phyloP scores from a whole-genome alignment of 495 filamentous ascomycete genomes.

The Penicillium verhagenii region DNA sequence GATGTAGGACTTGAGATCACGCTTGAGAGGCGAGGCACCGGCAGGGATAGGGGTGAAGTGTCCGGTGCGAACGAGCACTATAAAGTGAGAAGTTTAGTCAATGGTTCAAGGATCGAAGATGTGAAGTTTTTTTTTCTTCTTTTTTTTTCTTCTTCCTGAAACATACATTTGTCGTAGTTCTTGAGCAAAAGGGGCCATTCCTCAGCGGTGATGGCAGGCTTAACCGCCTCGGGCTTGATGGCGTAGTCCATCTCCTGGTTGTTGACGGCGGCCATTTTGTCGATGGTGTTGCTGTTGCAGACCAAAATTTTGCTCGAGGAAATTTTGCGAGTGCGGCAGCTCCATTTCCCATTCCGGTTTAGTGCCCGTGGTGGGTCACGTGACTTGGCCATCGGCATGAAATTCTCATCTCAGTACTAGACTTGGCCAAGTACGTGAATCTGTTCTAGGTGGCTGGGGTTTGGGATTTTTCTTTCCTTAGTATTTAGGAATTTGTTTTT shows the following conservation, averaged over 20 bases:
- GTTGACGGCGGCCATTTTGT: constrained; percentile 59
- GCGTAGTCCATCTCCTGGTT: constrained; percentile 65
- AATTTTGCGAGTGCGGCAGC: constrained; percentile 42
- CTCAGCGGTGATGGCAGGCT: constrained; percentile 71
- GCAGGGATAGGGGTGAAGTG: constrained; percentile 93
- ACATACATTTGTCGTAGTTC: constrained; percentile 80
- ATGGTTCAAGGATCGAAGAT: constrained; percentile 14
- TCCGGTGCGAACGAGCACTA: constrained; percentile 82
- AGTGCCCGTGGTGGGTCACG: constrained; percentile 17
- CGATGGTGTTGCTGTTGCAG: constrained; percentile 23
- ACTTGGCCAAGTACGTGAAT: too few relatives aligned
- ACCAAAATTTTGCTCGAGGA: constrained; percentile 34
- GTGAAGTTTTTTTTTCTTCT: constrained; percentile 7
- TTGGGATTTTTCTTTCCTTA: too few relatives aligned
- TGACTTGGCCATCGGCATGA: not conserved
- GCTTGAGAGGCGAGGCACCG: constrained; percentile 80
- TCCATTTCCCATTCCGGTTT: constrained; percentile 27
- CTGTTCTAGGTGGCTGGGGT: not conserved
- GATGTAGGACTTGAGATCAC: constrained; percentile 93
- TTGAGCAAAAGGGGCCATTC: constrained; percentile 88
- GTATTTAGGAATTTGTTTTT: too few relatives aligned
- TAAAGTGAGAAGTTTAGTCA: constrained; percentile 18
- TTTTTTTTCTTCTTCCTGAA: not conserved
- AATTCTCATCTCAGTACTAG: not conserved
- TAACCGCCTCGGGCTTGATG: constrained; percentile 82